A percentile compares a stretch with the other conserved stretches of the same genome.
Evolutionary conservation across 2,329 filamentous ascomycete genomes (phyloP).

Genomic region (Epichloe aotearoae): DNA sequence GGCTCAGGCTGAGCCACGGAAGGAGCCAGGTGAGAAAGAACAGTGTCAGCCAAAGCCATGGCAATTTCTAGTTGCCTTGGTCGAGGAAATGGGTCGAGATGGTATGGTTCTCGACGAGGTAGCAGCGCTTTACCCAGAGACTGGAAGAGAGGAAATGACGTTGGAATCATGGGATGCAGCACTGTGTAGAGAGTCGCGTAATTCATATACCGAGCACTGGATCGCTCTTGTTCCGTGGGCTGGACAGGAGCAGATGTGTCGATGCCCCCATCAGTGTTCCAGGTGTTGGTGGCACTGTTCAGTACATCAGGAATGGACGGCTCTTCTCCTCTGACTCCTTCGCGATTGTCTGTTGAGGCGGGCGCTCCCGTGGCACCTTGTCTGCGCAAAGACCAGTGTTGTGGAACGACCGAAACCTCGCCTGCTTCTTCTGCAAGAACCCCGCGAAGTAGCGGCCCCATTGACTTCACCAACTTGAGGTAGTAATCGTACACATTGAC

Average conservation of each 20-base stretch:
- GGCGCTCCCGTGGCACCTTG: constrained; percentile 15
- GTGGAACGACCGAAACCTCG: constrained; percentile 60
- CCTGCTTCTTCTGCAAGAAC: constrained; percentile 77
- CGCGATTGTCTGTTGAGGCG: constrained; percentile 11
- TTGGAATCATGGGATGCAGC: constrained; percentile 63
- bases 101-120: constrained; percentile 46
- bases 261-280: constrained; percentile 12
- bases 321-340: constrained; percentile 8
- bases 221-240: constrained; percentile 30
- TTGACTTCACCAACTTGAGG: constrained; percentile 53
- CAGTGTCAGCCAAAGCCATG: constrained; percentile 55
- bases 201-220: constrained; percentile 48
- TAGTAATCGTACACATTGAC: constrained; percentile 83
- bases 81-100: constrained; percentile 45
- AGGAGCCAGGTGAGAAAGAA: constrained; percentile 52
- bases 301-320: constrained; percentile 21
- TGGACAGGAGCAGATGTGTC: constrained; percentile 13
- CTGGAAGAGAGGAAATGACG: constrained; percentile 77
- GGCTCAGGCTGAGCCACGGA: constrained; percentile 29
- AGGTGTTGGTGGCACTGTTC: constrained; percentile 12
- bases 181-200: constrained; percentile 64
- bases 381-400: constrained; percentile 41
- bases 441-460: constrained; percentile 66
- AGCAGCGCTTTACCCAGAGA: constrained; percentile 72
- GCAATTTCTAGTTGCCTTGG: constrained; percentile 42